phyloP scores from a whole-genome alignment of 768 basidiomycete species.

The Tricholoma sp. region DNA sequence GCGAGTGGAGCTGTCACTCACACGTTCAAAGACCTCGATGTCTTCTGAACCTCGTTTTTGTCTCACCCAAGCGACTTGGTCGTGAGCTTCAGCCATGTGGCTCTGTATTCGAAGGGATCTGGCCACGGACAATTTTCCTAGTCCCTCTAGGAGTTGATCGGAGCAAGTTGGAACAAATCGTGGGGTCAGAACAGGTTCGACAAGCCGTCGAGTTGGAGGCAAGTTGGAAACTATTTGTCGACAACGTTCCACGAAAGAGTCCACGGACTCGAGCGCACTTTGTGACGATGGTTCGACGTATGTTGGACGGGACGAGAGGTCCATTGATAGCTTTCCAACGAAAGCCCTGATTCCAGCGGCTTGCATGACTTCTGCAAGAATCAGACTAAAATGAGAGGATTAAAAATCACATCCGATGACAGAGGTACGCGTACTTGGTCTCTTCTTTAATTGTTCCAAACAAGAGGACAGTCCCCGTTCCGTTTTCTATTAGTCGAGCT shows the following conservation, averaged over 20 bases:
- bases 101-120: constrained; percentile 62
- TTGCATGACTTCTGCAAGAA: constrained; percentile 74
- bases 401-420: neutral
- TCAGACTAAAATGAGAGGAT: constrained; percentile 42
- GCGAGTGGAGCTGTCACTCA: constrained; percentile 22
- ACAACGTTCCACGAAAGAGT: constrained; percentile 53
- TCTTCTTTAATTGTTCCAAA: constrained; percentile 83
- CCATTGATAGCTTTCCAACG: constrained; percentile 92
- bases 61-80: constrained; percentile 70
- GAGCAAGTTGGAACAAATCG: constrained; percentile 90
- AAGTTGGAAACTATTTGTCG: constrained; percentile 32
- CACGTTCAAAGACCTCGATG: constrained; percentile 70
- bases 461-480: constrained; percentile 71
- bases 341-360: constrained; percentile 68
- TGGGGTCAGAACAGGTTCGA: constrained; percentile 83
- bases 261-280: constrained; percentile 45
- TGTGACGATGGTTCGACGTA: constrained; percentile 61
- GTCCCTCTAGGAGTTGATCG: constrained; percentile 55
- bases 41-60: constrained; percentile 58
- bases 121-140: constrained; percentile 49
- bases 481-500: constrained; percentile 58
- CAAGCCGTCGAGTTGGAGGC: constrained; percentile 42
- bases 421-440: constrained; percentile 56
- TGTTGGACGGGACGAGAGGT: constrained; percentile 62
- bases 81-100: constrained; percentile 77